Evolutionary conservation across 441 rosid genomes (phyloP), one percentile per base, ranked within the genome.

Genomic region (Macaranga tanarius): DNA sequence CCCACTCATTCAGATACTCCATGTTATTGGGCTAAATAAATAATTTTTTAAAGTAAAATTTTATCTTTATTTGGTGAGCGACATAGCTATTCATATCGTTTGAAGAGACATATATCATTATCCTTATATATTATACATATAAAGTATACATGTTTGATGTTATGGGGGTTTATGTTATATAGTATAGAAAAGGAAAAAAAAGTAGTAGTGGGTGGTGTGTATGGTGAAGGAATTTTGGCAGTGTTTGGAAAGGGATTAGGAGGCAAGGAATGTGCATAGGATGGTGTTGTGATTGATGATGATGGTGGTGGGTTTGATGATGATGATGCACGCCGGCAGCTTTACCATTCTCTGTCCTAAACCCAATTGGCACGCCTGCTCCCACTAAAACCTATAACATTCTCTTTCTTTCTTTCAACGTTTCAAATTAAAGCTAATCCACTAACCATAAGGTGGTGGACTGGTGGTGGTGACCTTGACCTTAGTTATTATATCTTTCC

Each of bases 291-390:
- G 38, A 34, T 5, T 34, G 38, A 34, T 5, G n/a, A n/a, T 34
- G 38, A 34, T 64, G 74, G 65, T 75, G 81, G 76, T 77, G 86
- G 82, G 91, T 79, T 81, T 84, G 86, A 90, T 86, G 85, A 84
- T 86, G 87, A 79, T 80, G 88, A 79, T 82, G 93, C 93, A 92
- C 89, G 95, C 95, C 90, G 90, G 90, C 92, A 87, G 96, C 96
- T 89, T 91, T 89, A 77, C 69, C 71, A 19, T 48, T 75, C 79
- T 84, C 76, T 74, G 59, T 70, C 48, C 61, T 3, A 67, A 71
- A 59, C 73, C 79, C 71, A 77, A 71, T 65, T 63, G 79, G 84
- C 91, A 86, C 89, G 93, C 92, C 86, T 84, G 84, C 84, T 77
- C 85, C 86, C 86, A 85, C 88, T 81, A 77, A 38, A 71, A 70